phyloP scores from a whole-genome alignment of 2,329 filamentous ascomycete species.

The Conoideocrella luteorostrata region DNA sequence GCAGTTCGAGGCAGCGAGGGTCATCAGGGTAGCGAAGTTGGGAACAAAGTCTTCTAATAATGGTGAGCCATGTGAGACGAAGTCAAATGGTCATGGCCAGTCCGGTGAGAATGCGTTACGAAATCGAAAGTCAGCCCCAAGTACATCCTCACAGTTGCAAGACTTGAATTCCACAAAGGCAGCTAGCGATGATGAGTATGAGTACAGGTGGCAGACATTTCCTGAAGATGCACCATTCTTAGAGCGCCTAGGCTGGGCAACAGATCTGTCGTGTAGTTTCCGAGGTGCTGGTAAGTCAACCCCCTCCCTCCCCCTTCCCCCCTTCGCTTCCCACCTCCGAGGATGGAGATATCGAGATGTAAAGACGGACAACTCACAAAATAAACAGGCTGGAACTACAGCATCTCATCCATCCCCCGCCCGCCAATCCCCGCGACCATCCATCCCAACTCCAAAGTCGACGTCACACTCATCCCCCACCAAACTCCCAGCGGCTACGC shows the following conservation, averaged over 20 bases:
- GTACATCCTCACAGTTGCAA: background rate
- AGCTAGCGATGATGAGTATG: conserved; percentile 22
- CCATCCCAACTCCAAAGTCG: conserved; percentile 28
- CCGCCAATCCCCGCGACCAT: conserved; percentile 32
- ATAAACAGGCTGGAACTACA: conserved; percentile 51
- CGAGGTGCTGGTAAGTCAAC: conserved; percentile 44
- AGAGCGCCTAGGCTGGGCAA: conserved; percentile 47
- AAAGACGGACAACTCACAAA: background rate
- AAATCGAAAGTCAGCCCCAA: conserved; percentile 12
- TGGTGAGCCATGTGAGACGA: too few species aligned
- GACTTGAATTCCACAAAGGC: background rate
- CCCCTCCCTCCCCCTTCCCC: background rate
- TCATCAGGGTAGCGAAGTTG: conserved; percentile 24
- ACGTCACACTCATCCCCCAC: conserved; percentile 35
- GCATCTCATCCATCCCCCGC: conserved; percentile 43
- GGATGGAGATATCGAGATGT: too few species aligned
- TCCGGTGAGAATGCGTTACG: conserved; percentile 11
- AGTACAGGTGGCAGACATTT: conserved; percentile 57
- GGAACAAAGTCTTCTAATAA: too few species aligned
- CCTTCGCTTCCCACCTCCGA: too few species aligned
- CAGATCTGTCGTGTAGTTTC: conserved; percentile 49
- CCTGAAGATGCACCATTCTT: conserved; percentile 42
- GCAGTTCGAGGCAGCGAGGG: conserved; percentile 50
- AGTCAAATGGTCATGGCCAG: background rate
- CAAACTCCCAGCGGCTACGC: conserved; percentile 39